A percentile compares a stretch with the other conserved stretches of the same genome.
Conservation (phyloP, 805 yeast species). For the Yarrowia bubula region DNA sequence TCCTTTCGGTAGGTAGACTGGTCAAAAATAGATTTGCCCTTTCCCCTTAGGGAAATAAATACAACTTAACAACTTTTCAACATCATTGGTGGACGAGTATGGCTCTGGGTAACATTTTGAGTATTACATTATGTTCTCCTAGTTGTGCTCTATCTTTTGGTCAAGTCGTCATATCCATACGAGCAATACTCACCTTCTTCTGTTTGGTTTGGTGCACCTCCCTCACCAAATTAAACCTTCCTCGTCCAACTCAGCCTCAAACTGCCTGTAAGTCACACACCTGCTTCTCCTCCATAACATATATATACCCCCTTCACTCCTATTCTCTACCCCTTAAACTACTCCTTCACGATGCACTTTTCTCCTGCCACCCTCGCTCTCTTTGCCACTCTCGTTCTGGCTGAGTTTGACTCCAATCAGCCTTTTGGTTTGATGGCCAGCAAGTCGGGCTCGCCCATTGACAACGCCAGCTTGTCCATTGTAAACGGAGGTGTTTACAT, state of each 20-base stretch:
- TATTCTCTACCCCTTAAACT: neutral
- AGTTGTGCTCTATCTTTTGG: too few species aligned
- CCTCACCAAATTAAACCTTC: neutral
- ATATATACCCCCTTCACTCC: neutral
- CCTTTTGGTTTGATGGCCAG: constrained; percentile 23
- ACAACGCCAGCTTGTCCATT: neutral
- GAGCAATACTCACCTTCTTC: too few species aligned
- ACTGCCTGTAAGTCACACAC: neutral
- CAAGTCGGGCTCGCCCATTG: neutral
- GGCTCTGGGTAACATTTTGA: too few species aligned
- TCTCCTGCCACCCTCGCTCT: neutral
- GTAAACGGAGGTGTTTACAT: neutral
- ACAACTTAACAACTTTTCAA: too few species aligned
- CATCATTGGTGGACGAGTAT: too few species aligned
- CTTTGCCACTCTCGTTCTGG: neutral
- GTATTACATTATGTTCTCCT: too few species aligned
- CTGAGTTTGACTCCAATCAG: neutral
- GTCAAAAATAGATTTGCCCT: too few species aligned
- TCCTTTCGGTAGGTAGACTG: too few species aligned
- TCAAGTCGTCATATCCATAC: too few species aligned
- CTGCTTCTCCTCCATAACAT: neutral
- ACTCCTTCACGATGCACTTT: neutral
- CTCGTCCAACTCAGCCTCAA: too few species aligned
- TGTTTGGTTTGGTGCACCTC: too few species aligned
- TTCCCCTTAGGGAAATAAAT: too few species aligned